phyloP scores from a whole-genome alignment of 1,284 basidiomycete genomes.

The Ustilago tritici region DNA sequence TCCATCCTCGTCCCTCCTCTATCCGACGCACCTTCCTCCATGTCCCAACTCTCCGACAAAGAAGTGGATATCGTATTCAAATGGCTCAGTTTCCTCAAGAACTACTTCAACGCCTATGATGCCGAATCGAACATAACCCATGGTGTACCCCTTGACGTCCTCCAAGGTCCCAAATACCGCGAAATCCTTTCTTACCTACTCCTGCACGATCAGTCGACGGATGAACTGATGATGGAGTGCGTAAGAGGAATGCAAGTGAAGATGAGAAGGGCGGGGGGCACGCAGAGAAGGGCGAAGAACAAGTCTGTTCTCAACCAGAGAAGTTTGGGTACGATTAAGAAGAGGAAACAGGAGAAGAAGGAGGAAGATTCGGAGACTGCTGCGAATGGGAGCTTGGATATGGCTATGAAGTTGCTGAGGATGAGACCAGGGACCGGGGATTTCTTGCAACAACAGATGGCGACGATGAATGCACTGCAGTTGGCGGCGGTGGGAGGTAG shows the following conservation, averaged over 20 bases:
- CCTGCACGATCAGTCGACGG: constrained; percentile 65
- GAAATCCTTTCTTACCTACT: constrained; percentile 71
- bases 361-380: constrained; percentile 70
- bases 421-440: constrained; percentile 64
- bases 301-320: constrained; percentile 76
- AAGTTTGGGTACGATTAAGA: constrained; percentile 94
- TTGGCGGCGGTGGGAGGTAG: constrained; percentile 42
- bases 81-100: constrained; percentile 86
- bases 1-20: constrained; percentile 90
- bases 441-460: constrained; percentile 62
- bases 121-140: constrained; percentile 77
- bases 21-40: constrained; percentile 86
- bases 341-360: constrained; percentile 91
- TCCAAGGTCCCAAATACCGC: constrained; percentile 97
- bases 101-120: constrained; percentile 95
- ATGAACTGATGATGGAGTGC: constrained; percentile 78
- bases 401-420: constrained; percentile 63
- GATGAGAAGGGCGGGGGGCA: constrained; percentile 39
- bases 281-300: constrained; percentile 77
- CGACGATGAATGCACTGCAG: constrained; percentile 56
- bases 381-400: constrained; percentile 48
- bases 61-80: constrained; percentile 98
- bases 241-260: constrained; percentile 84
- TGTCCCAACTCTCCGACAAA: constrained; percentile 90
- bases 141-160: constrained; percentile 79